phyloP scores from a whole-genome alignment of 2,329 filamentous ascomycete species.

The Cytospora chrysosperma region DNA sequence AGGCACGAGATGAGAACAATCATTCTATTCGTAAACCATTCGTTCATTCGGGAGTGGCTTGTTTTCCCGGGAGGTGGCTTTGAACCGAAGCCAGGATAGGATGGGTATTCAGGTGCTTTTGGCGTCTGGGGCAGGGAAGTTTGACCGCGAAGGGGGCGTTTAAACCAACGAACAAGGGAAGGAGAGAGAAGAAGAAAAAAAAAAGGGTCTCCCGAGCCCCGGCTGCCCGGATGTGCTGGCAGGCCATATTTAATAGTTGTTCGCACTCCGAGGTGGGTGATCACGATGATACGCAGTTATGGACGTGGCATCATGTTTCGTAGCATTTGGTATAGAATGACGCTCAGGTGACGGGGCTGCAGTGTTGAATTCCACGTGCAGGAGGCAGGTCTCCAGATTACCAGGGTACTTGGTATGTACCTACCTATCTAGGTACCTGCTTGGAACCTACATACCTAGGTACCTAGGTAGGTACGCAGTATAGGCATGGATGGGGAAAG shows the following conservation, averaged over 20 bases:
- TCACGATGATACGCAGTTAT: neutral
- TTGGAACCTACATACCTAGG: no score
- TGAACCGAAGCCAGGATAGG: neutral
- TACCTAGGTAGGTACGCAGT: no score
- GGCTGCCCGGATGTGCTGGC: neutral
- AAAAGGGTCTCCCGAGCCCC: neutral
- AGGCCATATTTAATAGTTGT: neutral
- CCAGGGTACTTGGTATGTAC: neutral
- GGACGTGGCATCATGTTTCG: neutral
- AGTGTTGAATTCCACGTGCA: neutral
- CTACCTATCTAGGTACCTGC: neutral
- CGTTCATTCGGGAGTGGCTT: neutral
- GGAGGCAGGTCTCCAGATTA: neutral
- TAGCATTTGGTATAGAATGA: neutral
- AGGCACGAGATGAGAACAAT: neutral
- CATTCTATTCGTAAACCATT: neutral
- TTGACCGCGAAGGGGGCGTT: neutral
- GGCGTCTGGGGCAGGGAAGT: neutral
- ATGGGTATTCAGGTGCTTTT: neutral
- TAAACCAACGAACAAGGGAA: no score
- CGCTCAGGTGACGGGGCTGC: neutral
- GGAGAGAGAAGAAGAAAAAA: neutral
- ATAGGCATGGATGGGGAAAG: neutral
- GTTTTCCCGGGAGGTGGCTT: neutral
- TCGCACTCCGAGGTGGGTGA: neutral